A percentile compares a stretch with the other conserved stretches of the same genome.
Evolutionary conservation across 495 filamentous ascomycete species (phyloP).

Genomic region (Tuber magnatum): DNA sequence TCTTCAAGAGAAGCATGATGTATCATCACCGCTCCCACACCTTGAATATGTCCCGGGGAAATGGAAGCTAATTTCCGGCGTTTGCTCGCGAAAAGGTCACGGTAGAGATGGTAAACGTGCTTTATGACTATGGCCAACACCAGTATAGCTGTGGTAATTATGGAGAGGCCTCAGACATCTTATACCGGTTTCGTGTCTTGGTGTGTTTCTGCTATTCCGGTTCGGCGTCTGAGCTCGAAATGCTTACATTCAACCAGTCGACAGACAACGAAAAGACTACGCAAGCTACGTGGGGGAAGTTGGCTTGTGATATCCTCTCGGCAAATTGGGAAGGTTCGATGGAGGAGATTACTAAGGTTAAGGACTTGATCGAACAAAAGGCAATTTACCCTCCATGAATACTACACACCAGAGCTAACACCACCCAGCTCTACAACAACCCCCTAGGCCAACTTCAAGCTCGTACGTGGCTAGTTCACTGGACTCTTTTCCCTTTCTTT

Average conservation of each 20-base stretch:
- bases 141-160: constrained; percentile 97
- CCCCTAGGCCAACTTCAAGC: constrained; percentile 87
- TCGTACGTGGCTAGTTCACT: constrained; percentile 95
- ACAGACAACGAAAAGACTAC: constrained; percentile 96
- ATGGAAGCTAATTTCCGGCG: constrained; percentile 22
- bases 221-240: neutral
- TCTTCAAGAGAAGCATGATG: constrained; percentile 86
- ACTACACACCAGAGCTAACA: neutral
- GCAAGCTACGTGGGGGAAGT: constrained; percentile 90
- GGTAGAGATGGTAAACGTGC: constrained; percentile 83
- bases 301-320: constrained; percentile 86
- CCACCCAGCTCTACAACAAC: constrained; percentile 83
- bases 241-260: constrained; percentile 47
- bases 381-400: constrained; percentile 20
- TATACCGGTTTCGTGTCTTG: constrained; percentile 94
- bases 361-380: constrained; percentile 73
- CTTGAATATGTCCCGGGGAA: constrained; percentile 6
- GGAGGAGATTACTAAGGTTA: constrained; percentile 89
- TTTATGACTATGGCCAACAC: constrained; percentile 90
- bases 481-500: constrained; percentile 97
- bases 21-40: constrained; percentile 40
- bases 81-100: constrained; percentile 54
- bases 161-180: constrained; percentile 70
- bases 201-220: constrained; percentile 13
- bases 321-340: constrained; percentile 93